Percentiles rank a stretch among this genome's conserved stretches.
Conservation (phyloP, 352 stramenopile genomes). For the Phytophthora lateralis region DNA sequence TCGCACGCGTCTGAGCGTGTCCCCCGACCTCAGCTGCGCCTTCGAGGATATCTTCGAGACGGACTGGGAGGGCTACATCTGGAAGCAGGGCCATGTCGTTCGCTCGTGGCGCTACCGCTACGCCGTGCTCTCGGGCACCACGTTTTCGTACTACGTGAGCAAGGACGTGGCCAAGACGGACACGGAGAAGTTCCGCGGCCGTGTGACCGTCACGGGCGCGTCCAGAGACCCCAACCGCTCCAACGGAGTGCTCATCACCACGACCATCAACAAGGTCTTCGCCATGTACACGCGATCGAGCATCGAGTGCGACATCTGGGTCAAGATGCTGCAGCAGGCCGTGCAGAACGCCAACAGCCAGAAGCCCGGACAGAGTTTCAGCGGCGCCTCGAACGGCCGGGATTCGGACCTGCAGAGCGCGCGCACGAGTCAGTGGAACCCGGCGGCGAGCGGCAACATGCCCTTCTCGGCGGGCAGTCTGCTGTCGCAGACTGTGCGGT, state of each 20-base stretch:
- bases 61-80: slow-evolving; percentile 89
- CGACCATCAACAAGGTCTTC: slow-evolving; percentile 88
- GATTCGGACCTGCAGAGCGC: slow-evolving; percentile 61
- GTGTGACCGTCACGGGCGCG: slow-evolving; percentile 80
- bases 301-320: slow-evolving; percentile 85
- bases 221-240: slow-evolving; percentile 63
- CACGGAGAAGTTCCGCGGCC: slow-evolving; percentile 85
- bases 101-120: slow-evolving; percentile 87
- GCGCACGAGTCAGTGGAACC: slow-evolving; percentile 40
- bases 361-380: slow-evolving; percentile 66
- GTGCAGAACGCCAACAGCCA: slow-evolving; percentile 55
- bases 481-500: slow-evolving; percentile 72
- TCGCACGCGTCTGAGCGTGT: slow-evolving; percentile 63
- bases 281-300: slow-evolving; percentile 82
- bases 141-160: slow-evolving; percentile 83
- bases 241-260: slow-evolving; percentile 85
- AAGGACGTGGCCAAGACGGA: slow-evolving; percentile 81
- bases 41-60: slow-evolving; percentile 89
- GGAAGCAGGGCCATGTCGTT: slow-evolving; percentile 89
- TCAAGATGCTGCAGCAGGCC: slow-evolving; percentile 84
- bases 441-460: slow-evolving; percentile 17
- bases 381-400: slow-evolving; percentile 47
- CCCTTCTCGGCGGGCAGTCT: slow-evolving; percentile 44
- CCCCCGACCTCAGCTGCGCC: slow-evolving; percentile 65
- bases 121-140: slow-evolving; percentile 78